phyloP scores from a whole-genome alignment of 2,329 filamentous ascomycete genomes.

The Neocatenulostroma microsporum region DNA sequence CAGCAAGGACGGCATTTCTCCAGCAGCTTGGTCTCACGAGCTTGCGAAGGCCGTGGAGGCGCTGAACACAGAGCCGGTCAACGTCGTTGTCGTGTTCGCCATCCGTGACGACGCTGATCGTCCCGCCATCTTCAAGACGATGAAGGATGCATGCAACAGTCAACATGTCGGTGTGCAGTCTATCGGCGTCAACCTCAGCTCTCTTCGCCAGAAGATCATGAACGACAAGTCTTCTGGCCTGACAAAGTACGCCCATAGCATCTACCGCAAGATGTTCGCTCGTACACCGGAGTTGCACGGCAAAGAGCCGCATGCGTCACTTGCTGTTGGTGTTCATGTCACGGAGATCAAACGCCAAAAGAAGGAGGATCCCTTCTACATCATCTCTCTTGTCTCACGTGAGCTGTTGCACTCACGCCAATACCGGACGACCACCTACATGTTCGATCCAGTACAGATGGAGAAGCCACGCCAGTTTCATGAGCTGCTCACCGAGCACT shows the following conservation, averaged over 20 bases:
- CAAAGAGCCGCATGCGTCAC: not conserved
- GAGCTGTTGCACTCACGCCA: no score
- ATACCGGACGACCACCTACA: no score
- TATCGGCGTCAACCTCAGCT: not conserved
- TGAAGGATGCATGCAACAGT: slow-evolving; percentile 12
- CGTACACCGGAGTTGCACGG: not conserved
- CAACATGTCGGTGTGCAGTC: slow-evolving; percentile 6
- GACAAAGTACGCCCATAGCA: not conserved
- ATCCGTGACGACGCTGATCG: slow-evolving; percentile 2
- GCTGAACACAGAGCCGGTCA: not conserved
- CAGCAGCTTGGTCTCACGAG: no score
- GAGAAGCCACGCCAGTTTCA: no score
- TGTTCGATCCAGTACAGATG: no score
- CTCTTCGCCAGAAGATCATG: not conserved
- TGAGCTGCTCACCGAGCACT: no score
- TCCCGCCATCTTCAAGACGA: not conserved
- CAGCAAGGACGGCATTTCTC: not conserved
- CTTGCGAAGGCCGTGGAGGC: no score
- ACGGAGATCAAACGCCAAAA: no score
- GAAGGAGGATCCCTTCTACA: no score
- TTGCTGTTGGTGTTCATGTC: no score
- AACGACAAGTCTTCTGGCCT: not conserved
- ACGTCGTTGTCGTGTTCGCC: not conserved
- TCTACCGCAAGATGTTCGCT: slow-evolving; percentile 2
- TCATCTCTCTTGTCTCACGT: no score